These are phyloP conservation scores for Lecanoromycetidae sp. DNA, from an alignment of 2,329 filamentous ascomycete species.

Conservation along the genomic window DNA sequence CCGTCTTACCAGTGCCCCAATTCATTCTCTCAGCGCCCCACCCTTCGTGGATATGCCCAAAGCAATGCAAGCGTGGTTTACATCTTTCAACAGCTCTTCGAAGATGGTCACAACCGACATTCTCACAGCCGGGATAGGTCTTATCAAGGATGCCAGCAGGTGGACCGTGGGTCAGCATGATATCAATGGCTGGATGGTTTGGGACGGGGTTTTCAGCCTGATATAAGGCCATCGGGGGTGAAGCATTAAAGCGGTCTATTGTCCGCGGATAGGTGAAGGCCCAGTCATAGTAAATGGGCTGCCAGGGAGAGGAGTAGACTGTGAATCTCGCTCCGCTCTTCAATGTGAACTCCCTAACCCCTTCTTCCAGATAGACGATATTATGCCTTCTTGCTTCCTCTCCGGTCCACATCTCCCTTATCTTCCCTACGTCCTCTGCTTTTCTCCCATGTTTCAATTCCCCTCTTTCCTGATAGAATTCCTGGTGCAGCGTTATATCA, in stretches of 20 bases:
- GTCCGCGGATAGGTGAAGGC: conserved; percentile 42
- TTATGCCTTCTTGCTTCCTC: conserved; percentile 34
- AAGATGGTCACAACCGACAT: conserved; percentile 45
- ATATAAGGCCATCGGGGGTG: conserved; percentile 22
- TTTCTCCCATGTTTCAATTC: conserved; percentile 19
- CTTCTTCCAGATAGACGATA: conserved; percentile 46
- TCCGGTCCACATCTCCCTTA: conserved; percentile 37
- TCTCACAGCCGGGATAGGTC: conserved; percentile 21
- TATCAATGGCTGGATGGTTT: conserved; percentile 36
- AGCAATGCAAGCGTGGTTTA: conserved; percentile 45
- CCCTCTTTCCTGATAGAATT: conserved; percentile 29
- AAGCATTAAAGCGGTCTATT: conserved; percentile 46
- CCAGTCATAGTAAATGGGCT: conserved; percentile 45
- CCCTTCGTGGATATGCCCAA: conserved; percentile 47
- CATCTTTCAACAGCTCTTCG: conserved; percentile 39
- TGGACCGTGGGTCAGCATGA: conserved; percentile 52
- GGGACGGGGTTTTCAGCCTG: conserved; percentile 31
- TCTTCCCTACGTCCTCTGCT: conserved; percentile 22
- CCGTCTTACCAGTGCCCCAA: background rate
- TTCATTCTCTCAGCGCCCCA: conserved; percentile 20
- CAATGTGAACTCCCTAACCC: conserved; percentile 35
- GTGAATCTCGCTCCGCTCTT: conserved; percentile 38
- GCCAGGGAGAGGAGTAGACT: conserved; percentile 43
- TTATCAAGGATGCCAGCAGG: conserved; percentile 40
- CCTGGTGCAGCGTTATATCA: conserved; percentile 45